Conservation (phyloP, 2,329 filamentous ascomycete species). For the Calonectria pseudoreteaudii region DNA sequence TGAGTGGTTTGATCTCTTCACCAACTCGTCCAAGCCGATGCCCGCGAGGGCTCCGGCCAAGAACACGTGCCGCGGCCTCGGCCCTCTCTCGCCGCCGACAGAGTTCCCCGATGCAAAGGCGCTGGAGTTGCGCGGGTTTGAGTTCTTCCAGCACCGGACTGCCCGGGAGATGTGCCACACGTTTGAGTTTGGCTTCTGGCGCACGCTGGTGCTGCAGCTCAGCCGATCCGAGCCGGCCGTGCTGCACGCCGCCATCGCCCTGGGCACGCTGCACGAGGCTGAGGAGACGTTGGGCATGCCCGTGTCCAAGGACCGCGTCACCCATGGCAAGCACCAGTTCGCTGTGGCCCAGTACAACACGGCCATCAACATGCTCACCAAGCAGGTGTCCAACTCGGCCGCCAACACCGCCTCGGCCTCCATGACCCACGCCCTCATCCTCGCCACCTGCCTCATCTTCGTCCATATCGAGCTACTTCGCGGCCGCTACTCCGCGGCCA, state of each 20-base stretch:
- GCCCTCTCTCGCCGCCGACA: neutral
- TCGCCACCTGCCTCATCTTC: constrained; percentile 10
- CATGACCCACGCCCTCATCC: neutral
- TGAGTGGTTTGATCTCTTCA: constrained; percentile 9
- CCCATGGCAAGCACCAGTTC: constrained; percentile 7
- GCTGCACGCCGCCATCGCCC: constrained; percentile 6
- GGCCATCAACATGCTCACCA: constrained; percentile 3
- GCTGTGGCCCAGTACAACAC: constrained; percentile 9
- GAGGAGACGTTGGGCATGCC: constrained; percentile 13
- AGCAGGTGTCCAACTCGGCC: neutral
- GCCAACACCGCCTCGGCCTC: neutral
- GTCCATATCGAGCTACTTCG: constrained; percentile 9
- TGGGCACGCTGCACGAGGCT: constrained; percentile 6
- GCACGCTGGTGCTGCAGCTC: neutral
- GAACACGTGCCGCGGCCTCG: neutral
- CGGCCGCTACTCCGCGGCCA: neutral
- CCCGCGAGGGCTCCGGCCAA: neutral
- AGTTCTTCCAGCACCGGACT: constrained; percentile 7
- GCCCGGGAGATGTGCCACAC: constrained; percentile 9
- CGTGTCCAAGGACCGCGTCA: constrained; percentile 4
- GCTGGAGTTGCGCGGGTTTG: constrained; percentile 7
- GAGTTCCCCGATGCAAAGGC: constrained; percentile 8
- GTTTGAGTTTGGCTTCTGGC: constrained; percentile 14
- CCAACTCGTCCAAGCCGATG: neutral
- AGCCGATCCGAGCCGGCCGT: neutral